phyloP scores from a whole-genome alignment of 257 asterid genomes.

The Solanum chmielewskii region DNA sequence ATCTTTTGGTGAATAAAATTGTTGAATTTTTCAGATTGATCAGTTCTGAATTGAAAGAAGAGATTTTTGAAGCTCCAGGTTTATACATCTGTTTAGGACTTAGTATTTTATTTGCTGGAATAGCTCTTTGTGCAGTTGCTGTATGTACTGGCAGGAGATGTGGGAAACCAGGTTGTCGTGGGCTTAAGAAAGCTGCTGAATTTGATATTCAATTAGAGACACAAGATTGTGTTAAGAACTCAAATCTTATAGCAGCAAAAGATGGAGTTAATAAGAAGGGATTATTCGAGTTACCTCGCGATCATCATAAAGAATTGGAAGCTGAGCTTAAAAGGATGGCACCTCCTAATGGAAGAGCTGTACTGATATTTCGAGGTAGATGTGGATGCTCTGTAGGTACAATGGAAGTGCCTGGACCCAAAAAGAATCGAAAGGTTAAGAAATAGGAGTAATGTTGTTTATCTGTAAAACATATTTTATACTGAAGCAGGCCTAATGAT shows the following conservation, averaged over 20 bases:
- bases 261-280: constrained; percentile 43
- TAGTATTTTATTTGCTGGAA: constrained; percentile 41
- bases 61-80: constrained; percentile 54
- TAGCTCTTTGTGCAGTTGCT: constrained; percentile 48
- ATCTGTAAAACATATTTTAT: neutral
- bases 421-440: constrained; percentile 64
- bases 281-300: constrained; percentile 62
- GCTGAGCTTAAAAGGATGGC: constrained; percentile 96
- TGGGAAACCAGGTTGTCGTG: constrained; percentile 66
- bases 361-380: constrained; percentile 71
- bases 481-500: neutral
- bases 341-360: constrained; percentile 87
- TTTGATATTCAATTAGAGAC: constrained; percentile 88
- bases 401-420: constrained; percentile 85
- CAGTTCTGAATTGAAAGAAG: constrained; percentile 44
- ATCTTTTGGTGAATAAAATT: constrained; percentile 18
- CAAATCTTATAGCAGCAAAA: constrained; percentile 12
- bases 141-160: constrained; percentile 47
- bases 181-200: constrained; percentile 77
- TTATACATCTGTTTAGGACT: constrained; percentile 78
- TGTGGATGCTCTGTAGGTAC: constrained; percentile 91
- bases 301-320: constrained; percentile 75
- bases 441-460: constrained; percentile 24
- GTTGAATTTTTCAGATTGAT: constrained; percentile 41
- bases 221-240: constrained; percentile 53